Base-by-base conservation (phyloP, 176 grass and related monocot species). In the Zoysia japonica region DNA sequence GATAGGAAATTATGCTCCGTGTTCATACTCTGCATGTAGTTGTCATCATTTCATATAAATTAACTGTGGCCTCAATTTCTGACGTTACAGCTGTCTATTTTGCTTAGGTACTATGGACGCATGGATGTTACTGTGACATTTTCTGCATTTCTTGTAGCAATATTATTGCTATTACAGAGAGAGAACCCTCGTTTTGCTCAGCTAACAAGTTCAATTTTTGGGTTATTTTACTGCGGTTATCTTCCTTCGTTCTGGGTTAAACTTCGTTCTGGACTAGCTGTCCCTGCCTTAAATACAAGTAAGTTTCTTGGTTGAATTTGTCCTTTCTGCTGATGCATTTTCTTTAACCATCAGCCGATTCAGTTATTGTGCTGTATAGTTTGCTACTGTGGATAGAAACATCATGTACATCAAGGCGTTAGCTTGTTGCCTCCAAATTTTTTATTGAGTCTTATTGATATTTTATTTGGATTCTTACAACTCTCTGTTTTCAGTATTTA, bases 181-280 rank as follows among this genome's bases (percentile, higher is more conserved):
- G 92, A 90, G 71, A 99, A 93, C 87, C 96, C 96, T 62, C 90
- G 90, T 82, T 99, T 99, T 82, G 86, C 90, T 8, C 96, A 99
- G 83, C 79, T 99, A 75, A 94, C 91, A 86, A 95, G 96, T 89
- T 91, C 90, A 72, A 86, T 99, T 67, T 99, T 99, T 78, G 96
- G 92, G 55, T 82, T 99, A 52, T 99, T 99, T 88, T 99, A 99
- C 41, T 99, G 96, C 19, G 96, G 96, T 38, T 99, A 99, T 88
- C 92, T 99, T 79, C 88, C 96, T 74, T 95, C 89, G 72, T 99
- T 99, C 85, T 99, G 96, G 96, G 85, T 99, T 72, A 99, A 99
- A 72, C 96, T 99, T 14, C 96, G 92, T 38, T 95, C 88, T 12
- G 92, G 92, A 55, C 85, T 99, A 61, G 71, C 92, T 87, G 92